Conservation (phyloP, 2,329 filamentous ascomycete genomes). For the Aspergillaceae sp. region DNA sequence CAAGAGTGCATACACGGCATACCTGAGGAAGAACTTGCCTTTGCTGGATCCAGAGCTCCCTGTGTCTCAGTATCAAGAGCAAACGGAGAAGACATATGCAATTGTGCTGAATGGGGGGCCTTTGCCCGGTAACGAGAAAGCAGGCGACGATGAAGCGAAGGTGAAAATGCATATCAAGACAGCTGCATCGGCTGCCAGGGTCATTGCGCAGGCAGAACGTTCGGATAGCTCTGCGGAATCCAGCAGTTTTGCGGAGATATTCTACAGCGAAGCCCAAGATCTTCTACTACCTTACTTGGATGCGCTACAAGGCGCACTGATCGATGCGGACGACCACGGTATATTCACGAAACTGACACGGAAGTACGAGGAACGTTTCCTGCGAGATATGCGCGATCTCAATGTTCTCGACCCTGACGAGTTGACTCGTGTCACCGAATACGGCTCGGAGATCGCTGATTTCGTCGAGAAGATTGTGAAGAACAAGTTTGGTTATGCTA, state of each 20-base stretch:
- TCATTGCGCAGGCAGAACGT: constrained; percentile 33
- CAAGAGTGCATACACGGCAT: constrained; percentile 46
- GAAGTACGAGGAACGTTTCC: constrained; percentile 80
- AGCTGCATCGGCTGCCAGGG: constrained; percentile 45
- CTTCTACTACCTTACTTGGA: constrained; percentile 80
- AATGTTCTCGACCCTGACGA: constrained; percentile 78
- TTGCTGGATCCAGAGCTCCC: constrained; percentile 38
- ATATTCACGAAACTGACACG: constrained; percentile 83
- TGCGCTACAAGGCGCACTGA: constrained; percentile 45
- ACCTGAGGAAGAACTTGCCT: constrained; percentile 60
- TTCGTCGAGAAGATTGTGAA: constrained; percentile 77
- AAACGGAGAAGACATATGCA: constrained; percentile 45
- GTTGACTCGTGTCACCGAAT: constrained; percentile 85
- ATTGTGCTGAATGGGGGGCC: constrained; percentile 48
- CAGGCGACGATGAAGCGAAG: constrained; percentile 75
- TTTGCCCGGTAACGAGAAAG: constrained; percentile 44
- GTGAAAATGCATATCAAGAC: constrained; percentile 79
- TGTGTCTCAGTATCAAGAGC: constrained; percentile 40
- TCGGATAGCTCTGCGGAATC: constrained; percentile 14
- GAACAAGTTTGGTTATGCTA: constrained; percentile 76
- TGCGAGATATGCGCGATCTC: constrained; percentile 74
- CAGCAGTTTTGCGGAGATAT: constrained; percentile 32
- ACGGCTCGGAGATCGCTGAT: constrained; percentile 73
- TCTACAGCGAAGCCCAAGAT: constrained; percentile 53
- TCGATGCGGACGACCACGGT: constrained; percentile 54